Conservation (phyloP, 2,329 filamentous ascomycete genomes). For the Exophiala sp. region DNA sequence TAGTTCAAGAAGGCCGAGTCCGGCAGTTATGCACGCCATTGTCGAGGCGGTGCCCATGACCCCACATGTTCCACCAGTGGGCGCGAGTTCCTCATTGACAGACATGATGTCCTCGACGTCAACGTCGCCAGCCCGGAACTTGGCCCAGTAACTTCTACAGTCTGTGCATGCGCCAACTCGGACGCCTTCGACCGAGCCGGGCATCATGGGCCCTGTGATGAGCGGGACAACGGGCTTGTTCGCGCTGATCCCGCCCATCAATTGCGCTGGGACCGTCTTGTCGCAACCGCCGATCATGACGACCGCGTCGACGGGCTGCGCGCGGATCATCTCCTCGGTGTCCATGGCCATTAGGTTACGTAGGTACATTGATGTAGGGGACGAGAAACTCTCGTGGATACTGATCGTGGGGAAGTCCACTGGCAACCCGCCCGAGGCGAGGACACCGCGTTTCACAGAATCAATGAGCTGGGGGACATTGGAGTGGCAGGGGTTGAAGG, state of each 20-base stretch:
- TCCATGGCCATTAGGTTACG: slow-evolving; percentile 76
- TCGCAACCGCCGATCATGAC: slow-evolving; percentile 70
- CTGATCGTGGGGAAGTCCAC: slow-evolving; percentile 74
- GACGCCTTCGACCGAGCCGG: slow-evolving; percentile 58
- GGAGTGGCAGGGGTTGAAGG: slow-evolving; percentile 72
- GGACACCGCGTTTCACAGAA: slow-evolving; percentile 65
- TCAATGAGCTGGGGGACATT: slow-evolving; percentile 70
- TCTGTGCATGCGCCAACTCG: slow-evolving; percentile 72
- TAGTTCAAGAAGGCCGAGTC: slow-evolving; percentile 52
- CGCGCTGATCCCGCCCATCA: slow-evolving; percentile 73
- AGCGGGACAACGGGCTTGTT: slow-evolving; percentile 69
- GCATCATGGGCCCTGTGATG: slow-evolving; percentile 72
- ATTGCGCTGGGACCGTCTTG: slow-evolving; percentile 69
- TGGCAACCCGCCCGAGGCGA: slow-evolving; percentile 63
- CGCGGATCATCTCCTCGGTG: slow-evolving; percentile 72
- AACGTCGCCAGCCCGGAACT: slow-evolving; percentile 61
- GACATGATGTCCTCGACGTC: slow-evolving; percentile 69
- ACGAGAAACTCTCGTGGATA: slow-evolving; percentile 65
- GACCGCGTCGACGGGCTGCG: slow-evolving; percentile 67
- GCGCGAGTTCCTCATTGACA: slow-evolving; percentile 70
- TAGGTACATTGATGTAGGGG: slow-evolving; percentile 71
- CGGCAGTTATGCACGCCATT: slow-evolving; percentile 54
- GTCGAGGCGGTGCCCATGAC: slow-evolving; percentile 58
- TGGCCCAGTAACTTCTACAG: slow-evolving; percentile 70
- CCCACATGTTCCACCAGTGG: slow-evolving; percentile 58